Percentiles rank a stretch among this genome's conserved stretches.
Evolutionary conservation across 805 yeast species (phyloP).

Genomic region (Lipomyces anomalus): DNA sequence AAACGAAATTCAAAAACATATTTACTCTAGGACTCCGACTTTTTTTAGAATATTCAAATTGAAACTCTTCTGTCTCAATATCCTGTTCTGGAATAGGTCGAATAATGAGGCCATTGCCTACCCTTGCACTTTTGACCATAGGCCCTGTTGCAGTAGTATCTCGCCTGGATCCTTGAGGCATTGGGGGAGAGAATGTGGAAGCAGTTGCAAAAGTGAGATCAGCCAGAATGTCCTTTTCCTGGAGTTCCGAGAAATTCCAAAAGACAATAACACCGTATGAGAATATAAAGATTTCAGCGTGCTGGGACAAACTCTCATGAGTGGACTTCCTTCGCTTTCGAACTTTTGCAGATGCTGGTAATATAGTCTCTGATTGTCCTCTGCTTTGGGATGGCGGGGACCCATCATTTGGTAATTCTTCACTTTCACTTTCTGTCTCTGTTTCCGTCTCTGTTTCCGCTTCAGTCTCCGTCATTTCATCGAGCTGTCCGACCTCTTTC

Average conservation of each 20-base stretch:
- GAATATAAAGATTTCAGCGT: slow-evolving; percentile 79
- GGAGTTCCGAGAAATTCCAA: slow-evolving; percentile 91
- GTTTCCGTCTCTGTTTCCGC: slow-evolving; percentile 35
- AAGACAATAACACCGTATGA: slow-evolving; percentile 95
- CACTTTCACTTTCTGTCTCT: not conserved
- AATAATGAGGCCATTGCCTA: slow-evolving; percentile 49
- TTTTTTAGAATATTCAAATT: slow-evolving; percentile 55
- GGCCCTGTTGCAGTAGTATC: not conserved
- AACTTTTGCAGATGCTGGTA: slow-evolving; percentile 1
- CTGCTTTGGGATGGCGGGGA: not conserved
- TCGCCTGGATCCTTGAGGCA: no score
- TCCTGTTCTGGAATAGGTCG: slow-evolving; percentile 76
- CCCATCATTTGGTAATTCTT: not conserved
- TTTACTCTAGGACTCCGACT: slow-evolving; percentile 43
- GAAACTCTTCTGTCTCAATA: slow-evolving; percentile 86
- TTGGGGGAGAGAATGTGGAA: slow-evolving; percentile 1
- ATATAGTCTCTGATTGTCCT: slow-evolving; percentile 1
- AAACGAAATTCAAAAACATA: not conserved
- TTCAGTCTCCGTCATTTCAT: not conserved
- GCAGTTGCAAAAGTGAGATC: slow-evolving; percentile 68
- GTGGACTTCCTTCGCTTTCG: no score
- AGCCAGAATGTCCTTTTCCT: slow-evolving; percentile 89
- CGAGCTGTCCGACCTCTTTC: no score
- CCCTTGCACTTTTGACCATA: slow-evolving; percentile 4
- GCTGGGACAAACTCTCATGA: slow-evolving; percentile 38